phyloP scores from a whole-genome alignment of 2,329 filamentous ascomycete species.

The Fusarium illudens region DNA sequence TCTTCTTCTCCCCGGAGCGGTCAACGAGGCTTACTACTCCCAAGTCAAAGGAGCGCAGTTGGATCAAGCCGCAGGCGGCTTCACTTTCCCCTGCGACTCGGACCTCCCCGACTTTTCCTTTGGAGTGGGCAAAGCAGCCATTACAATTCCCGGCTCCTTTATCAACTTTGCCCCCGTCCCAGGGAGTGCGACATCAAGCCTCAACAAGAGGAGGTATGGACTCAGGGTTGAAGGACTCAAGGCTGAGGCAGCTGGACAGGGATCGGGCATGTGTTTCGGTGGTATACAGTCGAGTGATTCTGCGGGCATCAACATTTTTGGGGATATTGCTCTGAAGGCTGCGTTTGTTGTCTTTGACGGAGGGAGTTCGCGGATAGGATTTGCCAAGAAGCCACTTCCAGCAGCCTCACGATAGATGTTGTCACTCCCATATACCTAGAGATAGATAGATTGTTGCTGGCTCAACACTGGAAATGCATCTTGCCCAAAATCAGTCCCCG shows the following conservation, averaged over 20 bases:
- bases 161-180: conserved; percentile 61
- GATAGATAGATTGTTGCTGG: not conserved
- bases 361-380: conserved; percentile 34
- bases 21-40: conserved; percentile 60
- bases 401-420: not conserved
- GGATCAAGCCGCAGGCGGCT: conserved; percentile 53
- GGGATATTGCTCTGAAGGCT: conserved; percentile 68
- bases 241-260: not conserved
- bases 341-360: conserved; percentile 67
- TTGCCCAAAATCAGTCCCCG: no score
- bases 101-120: conserved; percentile 60
- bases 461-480: not conserved
- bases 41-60: conserved; percentile 54
- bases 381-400: conserved; percentile 26
- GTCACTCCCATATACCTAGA: not conserved
- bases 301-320: conserved; percentile 64
- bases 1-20: conserved; percentile 63
- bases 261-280: conserved; percentile 63
- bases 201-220: not conserved
- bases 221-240: not conserved
- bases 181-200: not conserved
- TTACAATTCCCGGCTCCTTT: conserved; percentile 63
- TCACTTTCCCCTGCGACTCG: conserved; percentile 57
- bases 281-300: conserved; percentile 68
- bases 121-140: conserved; percentile 64